Percentiles rank a stretch among this genome's conserved stretches.
These are phyloP conservation scores for Sambucus nigra DNA, from an alignment of 129 eudicot species.

Conservation along the genomic window DNA sequence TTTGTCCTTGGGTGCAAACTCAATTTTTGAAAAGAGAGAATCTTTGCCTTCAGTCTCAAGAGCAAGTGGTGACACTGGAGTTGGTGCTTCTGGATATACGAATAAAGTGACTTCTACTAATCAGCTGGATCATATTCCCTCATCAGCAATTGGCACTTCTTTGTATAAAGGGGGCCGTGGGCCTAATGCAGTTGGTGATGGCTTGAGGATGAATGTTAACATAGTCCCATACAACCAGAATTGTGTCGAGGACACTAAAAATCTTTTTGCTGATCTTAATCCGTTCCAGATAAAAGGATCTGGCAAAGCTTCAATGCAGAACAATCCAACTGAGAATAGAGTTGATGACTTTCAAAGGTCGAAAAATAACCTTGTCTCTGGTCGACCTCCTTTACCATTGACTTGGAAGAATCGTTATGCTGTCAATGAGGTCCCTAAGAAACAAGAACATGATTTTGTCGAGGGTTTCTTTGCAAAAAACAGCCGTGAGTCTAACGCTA, in stretches of 20 bases:
- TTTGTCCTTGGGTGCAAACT: conserved; percentile 16
- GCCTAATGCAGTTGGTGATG: conserved; percentile 67
- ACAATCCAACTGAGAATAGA: conserved; percentile 35
- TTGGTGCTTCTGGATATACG: conserved; percentile 35
- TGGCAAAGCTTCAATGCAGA: conserved; percentile 42
- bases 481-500: conserved; percentile 26
- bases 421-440: conserved; percentile 51
- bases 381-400: conserved; percentile 70
- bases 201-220: conserved; percentile 75
- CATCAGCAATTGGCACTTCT: conserved; percentile 75
- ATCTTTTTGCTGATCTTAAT: conserved; percentile 89
- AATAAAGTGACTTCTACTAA: conserved; percentile 31
- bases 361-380: conserved; percentile 36
- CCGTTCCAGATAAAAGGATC: conserved; percentile 83
- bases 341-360: conserved; percentile 41
- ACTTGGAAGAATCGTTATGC: conserved; percentile 70
- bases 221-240: conserved; percentile 65
- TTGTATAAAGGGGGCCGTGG: conserved; percentile 83
- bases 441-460: conserved; percentile 31
- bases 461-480: conserved; percentile 28
- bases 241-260: conserved; percentile 56
- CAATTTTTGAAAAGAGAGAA: conserved; percentile 29
- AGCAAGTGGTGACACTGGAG: conserved; percentile 33
- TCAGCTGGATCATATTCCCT: conserved; percentile 56
- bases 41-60: conserved; percentile 28